A percentile compares a stretch with the other conserved stretches of the same genome.
Evolutionary conservation across 306 rosid species (phyloP).

Genomic region (Vigna hirtella): DNA sequence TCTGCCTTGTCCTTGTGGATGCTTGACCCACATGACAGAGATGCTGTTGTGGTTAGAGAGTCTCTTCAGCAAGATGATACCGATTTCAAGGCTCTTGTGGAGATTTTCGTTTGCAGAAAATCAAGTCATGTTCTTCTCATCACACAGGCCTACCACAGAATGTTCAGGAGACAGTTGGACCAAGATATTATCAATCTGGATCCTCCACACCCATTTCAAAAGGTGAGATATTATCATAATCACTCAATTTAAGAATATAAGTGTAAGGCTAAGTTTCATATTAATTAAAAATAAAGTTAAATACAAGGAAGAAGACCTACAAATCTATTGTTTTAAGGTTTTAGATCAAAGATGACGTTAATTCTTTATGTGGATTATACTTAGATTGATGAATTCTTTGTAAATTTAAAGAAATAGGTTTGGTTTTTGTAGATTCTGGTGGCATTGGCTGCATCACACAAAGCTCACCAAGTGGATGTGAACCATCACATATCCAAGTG

Average conservation of each 20-base stretch:
- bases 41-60: conserved; percentile 57
- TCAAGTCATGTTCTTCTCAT: conserved; percentile 73
- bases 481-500: conserved; percentile 72
- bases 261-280: too few species aligned
- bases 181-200: conserved; percentile 76
- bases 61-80: conserved; percentile 60
- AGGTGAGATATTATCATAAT: conserved; percentile 46
- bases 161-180: conserved; percentile 59
- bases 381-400: not conserved
- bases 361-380: not conserved
- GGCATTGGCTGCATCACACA: conserved; percentile 79
- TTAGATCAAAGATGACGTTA: too few species aligned
- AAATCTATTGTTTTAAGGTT: too few species aligned
- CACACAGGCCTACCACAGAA: conserved; percentile 63
- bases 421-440: conserved; percentile 61
- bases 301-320: too few species aligned
- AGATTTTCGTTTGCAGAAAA: conserved; percentile 70
- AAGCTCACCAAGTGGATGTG: conserved; percentile 70
- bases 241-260: not conserved
- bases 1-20: conserved; percentile 67
- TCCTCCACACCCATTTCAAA: conserved; percentile 75
- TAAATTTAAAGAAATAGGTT: conserved; percentile 10
- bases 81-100: conserved; percentile 65
- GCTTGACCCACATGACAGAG: conserved; percentile 70
- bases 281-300: too few species aligned